Evolutionary conservation across 2,329 filamentous ascomycete species (phyloP).

Genomic region (Penicillium frequentans): DNA sequence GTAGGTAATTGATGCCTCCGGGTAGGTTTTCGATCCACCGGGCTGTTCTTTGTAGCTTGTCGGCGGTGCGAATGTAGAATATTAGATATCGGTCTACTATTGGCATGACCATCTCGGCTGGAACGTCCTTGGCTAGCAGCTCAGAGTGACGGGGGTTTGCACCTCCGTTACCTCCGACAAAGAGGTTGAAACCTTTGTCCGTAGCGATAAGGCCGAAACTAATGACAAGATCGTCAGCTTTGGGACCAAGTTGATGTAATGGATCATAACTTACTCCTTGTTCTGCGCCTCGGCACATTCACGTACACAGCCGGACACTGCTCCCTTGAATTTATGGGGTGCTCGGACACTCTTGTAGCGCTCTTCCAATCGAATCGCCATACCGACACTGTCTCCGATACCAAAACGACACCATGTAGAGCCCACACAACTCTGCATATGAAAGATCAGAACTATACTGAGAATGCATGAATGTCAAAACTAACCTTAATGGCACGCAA

Average conservation of each 20-base stretch:
- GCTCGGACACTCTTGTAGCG: constrained; percentile 88
- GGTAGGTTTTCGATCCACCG: constrained; percentile 84
- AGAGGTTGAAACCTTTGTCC: constrained; percentile 91
- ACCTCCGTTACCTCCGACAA: constrained; percentile 85
- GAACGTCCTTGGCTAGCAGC: constrained; percentile 81
- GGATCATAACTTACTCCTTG: constrained; percentile 68
- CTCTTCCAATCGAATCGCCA: constrained; percentile 85
- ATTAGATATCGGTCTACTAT: constrained; percentile 87
- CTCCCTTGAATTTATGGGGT: constrained; percentile 89
- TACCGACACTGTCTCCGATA: constrained; percentile 84
- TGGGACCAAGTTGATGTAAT: not conserved
- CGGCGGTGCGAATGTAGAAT: constrained; percentile 91
- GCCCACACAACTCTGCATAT: constrained; percentile 71
- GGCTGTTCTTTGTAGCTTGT: constrained; percentile 85
- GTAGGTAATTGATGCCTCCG: constrained; percentile 79
- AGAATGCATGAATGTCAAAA: not conserved
- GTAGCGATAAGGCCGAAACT: constrained; percentile 89
- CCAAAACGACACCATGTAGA: constrained; percentile 90
- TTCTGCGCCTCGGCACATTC: constrained; percentile 91
- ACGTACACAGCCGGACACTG: constrained; percentile 85
- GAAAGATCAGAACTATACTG: constrained; percentile 1
- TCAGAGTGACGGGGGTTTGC: constrained; percentile 81
- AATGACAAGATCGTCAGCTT: not conserved
- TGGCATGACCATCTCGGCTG: constrained; percentile 76
- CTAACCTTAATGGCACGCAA: constrained; percentile 74